Percentiles rank a stretch among this genome's conserved stretches.
These are phyloP conservation scores for Hericium erinaceus DNA, from an alignment of 768 basidiomycete genomes.

Conservation along the genomic window DNA sequence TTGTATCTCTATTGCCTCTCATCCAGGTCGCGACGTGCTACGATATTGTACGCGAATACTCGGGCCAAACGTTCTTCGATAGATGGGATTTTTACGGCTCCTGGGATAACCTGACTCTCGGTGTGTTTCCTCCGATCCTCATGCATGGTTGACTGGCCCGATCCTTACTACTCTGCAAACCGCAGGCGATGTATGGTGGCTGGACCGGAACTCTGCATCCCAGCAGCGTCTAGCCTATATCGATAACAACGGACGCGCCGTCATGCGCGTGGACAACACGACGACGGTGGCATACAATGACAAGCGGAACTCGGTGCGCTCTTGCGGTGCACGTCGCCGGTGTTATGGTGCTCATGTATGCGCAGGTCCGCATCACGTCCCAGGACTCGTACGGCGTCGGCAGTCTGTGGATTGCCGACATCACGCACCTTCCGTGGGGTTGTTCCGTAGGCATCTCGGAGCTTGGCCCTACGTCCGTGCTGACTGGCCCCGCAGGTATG, in stretches of 20 bases:
- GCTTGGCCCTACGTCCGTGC: constrained; percentile 4
- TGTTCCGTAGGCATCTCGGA: constrained; percentile 35
- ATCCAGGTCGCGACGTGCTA: constrained; percentile 13
- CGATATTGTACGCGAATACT: constrained; percentile 28
- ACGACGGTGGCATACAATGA: constrained; percentile 41
- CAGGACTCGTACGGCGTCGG: constrained; percentile 34
- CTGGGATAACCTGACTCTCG: constrained; percentile 32
- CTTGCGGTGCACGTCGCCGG: neutral
- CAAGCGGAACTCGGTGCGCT: constrained; percentile 50
- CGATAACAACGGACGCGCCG: constrained; percentile 50
- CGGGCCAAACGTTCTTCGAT: constrained; percentile 34
- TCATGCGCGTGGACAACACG: constrained; percentile 69
- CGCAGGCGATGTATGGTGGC: constrained; percentile 56
- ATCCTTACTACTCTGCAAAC: neutral
- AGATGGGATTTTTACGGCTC: constrained; percentile 34
- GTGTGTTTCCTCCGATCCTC: constrained; percentile 13
- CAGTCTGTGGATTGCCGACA: constrained; percentile 38
- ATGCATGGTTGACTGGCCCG: neutral
- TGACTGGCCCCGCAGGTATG: constrained; percentile 22
- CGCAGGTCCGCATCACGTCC: constrained; percentile 37
- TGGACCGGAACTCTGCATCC: constrained; percentile 37
- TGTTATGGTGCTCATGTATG: constrained; percentile 1
- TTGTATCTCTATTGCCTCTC: constrained; percentile 1
- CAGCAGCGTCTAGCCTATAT: constrained; percentile 47
- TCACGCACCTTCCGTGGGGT: constrained; percentile 44